Base-by-base conservation (phyloP, 352 stramenopile genomes). In the Pythium plurisporium region DNA sequence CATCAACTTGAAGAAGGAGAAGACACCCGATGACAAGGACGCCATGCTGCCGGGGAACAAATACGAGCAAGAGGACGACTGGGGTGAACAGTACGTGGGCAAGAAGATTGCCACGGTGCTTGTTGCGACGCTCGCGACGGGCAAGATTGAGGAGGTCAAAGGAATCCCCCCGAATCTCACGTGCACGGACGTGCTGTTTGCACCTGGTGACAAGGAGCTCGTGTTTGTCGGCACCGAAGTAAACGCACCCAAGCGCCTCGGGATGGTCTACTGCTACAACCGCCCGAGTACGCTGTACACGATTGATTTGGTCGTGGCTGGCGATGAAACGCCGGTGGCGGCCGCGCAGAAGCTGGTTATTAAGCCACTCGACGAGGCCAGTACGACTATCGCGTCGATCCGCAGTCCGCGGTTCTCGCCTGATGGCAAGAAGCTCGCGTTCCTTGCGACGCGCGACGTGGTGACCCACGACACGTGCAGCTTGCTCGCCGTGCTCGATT, bases 211-310 rank as follows among this genome's bases (percentile, higher is more conserved):
- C 50, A 60, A 79, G 20, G 69, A 69, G 0, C 60, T 94, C 17
- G 67, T 94, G 40, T 89, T 91, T 68, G 71, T 76, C 15, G 81
- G 65, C 11, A 88, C 77, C 1, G 69, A 76, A 48, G 87, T 72
- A n/a, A 61, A 82, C 36, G 68, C 59, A 22, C 74, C 77, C 17
- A 86, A 82, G 43, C 67, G 77, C 20, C 56, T 94, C 9, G 86
- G 86, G 7, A 77, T 96, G 41, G 85, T 95, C 53, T 93, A 94
- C 70, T 96, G 85, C 67, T 93, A 86, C 69, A 93, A 94, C 58
- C 76, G 86, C 14, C 79, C 79, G 0, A 86, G 79, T 46, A 61
- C 67, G 19, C 55, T 95, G 3, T 93, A 91, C 49, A 67, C 79
- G 29, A 57, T 82, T 3, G 55, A 64, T 6, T 31, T 89, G 15